These are phyloP conservation scores for Nicotiana knightiana DNA, from an alignment of 257 asterid genomes.

Conservation along the genomic window DNA sequence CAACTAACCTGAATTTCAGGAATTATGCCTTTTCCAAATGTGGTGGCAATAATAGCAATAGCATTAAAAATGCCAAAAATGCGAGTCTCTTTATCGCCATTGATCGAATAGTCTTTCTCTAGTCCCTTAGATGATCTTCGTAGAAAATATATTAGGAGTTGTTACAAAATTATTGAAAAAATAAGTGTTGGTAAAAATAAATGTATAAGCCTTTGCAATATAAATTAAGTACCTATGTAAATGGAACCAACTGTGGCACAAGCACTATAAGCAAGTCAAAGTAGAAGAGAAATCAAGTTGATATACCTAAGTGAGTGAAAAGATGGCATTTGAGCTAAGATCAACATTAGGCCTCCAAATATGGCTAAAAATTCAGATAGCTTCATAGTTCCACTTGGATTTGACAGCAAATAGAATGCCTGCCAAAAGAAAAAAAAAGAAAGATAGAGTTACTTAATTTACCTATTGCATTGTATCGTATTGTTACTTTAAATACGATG, in stretches of 20 bases:
- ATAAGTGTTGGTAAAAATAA: background rate
- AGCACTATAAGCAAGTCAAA: slow-evolving; percentile 67
- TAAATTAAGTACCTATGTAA: slow-evolving; percentile 49
- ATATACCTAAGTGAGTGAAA: slow-evolving; percentile 88
- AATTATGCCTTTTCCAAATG: slow-evolving; percentile 87
- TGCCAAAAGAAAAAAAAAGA: slow-evolving; percentile 12
- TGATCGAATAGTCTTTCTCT: too few species aligned
- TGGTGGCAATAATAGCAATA: slow-evolving; percentile 80
- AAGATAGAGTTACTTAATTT: background rate
- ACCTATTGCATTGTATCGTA: too few species aligned
- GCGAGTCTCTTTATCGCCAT: too few species aligned
- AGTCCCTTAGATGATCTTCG: too few species aligned
- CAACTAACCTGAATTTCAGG: slow-evolving; percentile 75
- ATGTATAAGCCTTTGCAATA: background rate
- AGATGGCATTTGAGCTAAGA: slow-evolving; percentile 20
- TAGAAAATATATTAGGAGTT: too few species aligned
- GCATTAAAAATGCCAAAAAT: slow-evolving; percentile 32
- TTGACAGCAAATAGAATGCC: slow-evolving; percentile 51
- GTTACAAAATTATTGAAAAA: background rate
- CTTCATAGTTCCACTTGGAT: too few species aligned
- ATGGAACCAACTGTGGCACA: slow-evolving; percentile 82
- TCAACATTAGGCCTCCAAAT: too few species aligned
- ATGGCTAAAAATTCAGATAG: too few species aligned
- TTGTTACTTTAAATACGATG: too few species aligned
- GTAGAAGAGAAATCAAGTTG: slow-evolving; percentile 67